Percentiles rank a stretch among this genome's conserved stretches.
Conservation (phyloP, 352 stramenopile genomes). For the Lagenidium giganteum region DNA sequence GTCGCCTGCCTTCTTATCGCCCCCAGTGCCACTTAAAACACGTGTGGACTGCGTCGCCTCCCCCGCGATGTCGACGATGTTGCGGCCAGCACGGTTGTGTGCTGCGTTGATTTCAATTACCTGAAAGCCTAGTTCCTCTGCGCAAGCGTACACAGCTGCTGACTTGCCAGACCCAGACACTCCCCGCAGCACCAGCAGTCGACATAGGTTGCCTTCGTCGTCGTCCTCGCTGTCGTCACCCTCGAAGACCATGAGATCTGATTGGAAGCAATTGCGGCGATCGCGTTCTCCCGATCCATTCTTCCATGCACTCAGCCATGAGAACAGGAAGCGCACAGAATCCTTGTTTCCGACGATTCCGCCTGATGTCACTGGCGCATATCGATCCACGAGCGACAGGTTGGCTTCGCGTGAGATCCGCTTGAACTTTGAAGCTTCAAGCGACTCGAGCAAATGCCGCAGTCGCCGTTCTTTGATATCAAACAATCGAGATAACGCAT, state of each 20-base stretch:
- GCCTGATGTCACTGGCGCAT: slow-evolving; percentile 42
- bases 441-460: slow-evolving; percentile 36
- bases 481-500: too few species aligned
- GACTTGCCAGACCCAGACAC: slow-evolving; percentile 73
- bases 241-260: slow-evolving; percentile 66
- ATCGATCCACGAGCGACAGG: slow-evolving; percentile 61
- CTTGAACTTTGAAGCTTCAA: slow-evolving; percentile 40
- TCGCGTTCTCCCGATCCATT: slow-evolving; percentile 34
- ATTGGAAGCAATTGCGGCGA: slow-evolving; percentile 40
- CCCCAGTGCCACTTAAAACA: slow-evolving; percentile 44
- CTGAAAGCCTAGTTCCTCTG: slow-evolving; percentile 74
- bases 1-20: slow-evolving; percentile 13
- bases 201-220: slow-evolving; percentile 41
- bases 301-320: slow-evolving; percentile 79
- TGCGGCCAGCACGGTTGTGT: slow-evolving; percentile 64
- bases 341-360: slow-evolving; percentile 71
- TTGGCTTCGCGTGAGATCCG: slow-evolving; percentile 43
- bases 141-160: slow-evolving; percentile 72
- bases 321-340: slow-evolving; percentile 48
- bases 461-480: slow-evolving; percentile 53
- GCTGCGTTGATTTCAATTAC: slow-evolving; percentile 85
- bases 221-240: slow-evolving; percentile 44
- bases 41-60: slow-evolving; percentile 81
- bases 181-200: slow-evolving; percentile 70
- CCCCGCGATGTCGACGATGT: slow-evolving; percentile 68